Evolutionary conservation across 352 stramenopile genomes (phyloP), one percentile per base, ranked within the genome.

Genomic region (Pythium sukuiense): DNA sequence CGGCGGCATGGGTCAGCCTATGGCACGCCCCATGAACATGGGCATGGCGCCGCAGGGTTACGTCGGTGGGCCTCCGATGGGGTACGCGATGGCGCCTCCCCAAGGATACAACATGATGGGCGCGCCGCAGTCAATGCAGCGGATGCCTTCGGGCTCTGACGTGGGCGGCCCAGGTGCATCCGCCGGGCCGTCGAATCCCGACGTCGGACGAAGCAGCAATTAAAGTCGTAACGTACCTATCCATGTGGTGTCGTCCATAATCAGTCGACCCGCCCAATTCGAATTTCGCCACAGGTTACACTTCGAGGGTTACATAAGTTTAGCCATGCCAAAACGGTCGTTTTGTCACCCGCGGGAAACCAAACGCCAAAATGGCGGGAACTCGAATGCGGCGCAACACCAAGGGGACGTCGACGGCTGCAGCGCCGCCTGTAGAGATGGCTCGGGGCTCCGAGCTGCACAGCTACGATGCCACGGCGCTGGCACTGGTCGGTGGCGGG

Each of bases 41-140:
- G 53, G 53, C 20, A 63, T 52, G 55, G 12, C 59, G 43, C 56
- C 58, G 11, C 16, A 52, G 4, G 78, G 66, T 29, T 88, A 83
- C 65, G 60, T 37, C 27, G 76, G 80, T 56, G 69, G 63, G 2
- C 56, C 76, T 20, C 71, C 71, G 9, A 84, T 88, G 73, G 73
- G 75, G 26, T 88, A 77, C 48, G 61, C 78, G 1, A 72, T 72
- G 48, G 65, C 79, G 43, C 65, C 61, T 0, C 70, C 76, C 6
- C 79, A 84, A 48, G 74, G 77, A 41, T 88, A 86, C 43, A 76
- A 76, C 27, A 86, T 88, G 77, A 77, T 85, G 70, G 57, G 24
- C n/a, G 29, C 71, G 3, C 68, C 72, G 43, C 77, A 52, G 16
- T 20, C 69, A 39, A 84, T 76, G 12, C 67, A 74, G 35, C 73